Conservation (phyloP, 2,329 filamentous ascomycete species). For the Bisporella sp. region DNA sequence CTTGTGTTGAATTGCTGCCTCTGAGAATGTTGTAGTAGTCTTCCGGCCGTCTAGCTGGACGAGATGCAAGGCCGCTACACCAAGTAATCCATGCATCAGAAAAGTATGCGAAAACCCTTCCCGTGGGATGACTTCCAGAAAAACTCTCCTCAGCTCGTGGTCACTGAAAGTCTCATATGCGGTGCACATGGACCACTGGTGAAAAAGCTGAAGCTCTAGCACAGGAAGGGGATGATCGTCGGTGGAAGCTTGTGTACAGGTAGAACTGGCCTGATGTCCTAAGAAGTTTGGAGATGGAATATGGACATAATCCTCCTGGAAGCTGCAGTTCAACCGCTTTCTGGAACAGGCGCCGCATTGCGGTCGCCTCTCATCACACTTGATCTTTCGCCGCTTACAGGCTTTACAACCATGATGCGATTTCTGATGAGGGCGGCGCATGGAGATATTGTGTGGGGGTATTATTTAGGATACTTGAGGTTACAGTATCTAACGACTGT, state of each 20-base stretch:
- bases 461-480: too few relatives aligned
- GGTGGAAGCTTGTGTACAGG: neutral
- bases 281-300: neutral
- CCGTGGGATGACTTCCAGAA: neutral
- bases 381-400: constrained; percentile 2
- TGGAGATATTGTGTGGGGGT: neutral
- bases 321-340: neutral
- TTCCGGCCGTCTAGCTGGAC: neutral
- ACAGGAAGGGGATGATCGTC: neutral
- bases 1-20: constrained; percentile 1
- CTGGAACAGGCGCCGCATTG: constrained; percentile 1
- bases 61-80: constrained; percentile 1
- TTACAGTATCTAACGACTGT: too few relatives aligned
- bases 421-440: constrained; percentile 1
- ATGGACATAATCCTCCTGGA: neutral
- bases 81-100: constrained; percentile 2
- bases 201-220: constrained; percentile 1
- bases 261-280: neutral
- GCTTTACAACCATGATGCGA: constrained; percentile 1
- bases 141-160: neutral
- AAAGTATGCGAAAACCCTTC: neutral
- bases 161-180: neutral
- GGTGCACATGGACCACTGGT: constrained; percentile 1
- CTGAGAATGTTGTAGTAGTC: neutral
- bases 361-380: constrained; percentile 1